A percentile compares a stretch with the other conserved stretches of the same genome.
Evolutionary conservation across 495 filamentous ascomycete genomes (phyloP).

Genomic region (Penicillium crystallinum): DNA sequence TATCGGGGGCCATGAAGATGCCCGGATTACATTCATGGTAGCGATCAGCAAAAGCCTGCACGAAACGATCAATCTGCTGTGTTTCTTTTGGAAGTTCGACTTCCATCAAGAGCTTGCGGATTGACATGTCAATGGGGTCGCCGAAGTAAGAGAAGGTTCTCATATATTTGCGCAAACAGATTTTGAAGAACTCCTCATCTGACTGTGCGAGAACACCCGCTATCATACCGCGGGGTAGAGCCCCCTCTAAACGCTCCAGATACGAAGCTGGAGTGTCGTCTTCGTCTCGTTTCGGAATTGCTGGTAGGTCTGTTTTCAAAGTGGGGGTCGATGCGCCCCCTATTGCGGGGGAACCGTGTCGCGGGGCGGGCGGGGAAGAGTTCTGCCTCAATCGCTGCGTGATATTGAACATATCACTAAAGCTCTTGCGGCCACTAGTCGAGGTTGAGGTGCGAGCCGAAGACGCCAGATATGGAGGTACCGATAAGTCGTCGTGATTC

Average conservation of each 20-base stretch:
- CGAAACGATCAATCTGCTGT: constrained; percentile 91
- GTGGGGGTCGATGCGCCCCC: constrained; percentile 61
- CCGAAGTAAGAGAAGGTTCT: constrained; percentile 88
- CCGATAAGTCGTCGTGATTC: constrained; percentile 51
- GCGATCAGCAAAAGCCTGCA: constrained; percentile 91
- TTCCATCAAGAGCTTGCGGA: constrained; percentile 93
- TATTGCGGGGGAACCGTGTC: constrained; percentile 50
- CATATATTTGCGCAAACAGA: constrained; percentile 90
- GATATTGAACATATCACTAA: constrained; percentile 80
- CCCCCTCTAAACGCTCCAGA: constrained; percentile 72
- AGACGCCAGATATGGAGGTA: constrained; percentile 53
- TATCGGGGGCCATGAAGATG: constrained; percentile 79
- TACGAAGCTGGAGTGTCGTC: constrained; percentile 89
- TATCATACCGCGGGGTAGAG: constrained; percentile 70
- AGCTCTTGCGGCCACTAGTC: constrained; percentile 77
- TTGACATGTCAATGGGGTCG: constrained; percentile 96
- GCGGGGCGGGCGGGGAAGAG: constrained; percentile 58
- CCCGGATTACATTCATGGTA: constrained; percentile 99
- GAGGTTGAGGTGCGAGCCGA: constrained; percentile 73
- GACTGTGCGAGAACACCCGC: constrained; percentile 78
- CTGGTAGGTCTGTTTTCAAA: constrained; percentile 61
- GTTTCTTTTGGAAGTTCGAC: constrained; percentile 95
- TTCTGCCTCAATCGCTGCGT: constrained; percentile 69
- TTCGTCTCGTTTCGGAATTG: constrained; percentile 75
- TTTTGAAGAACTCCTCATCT: constrained; percentile 73